A percentile compares a stretch with the other conserved stretches of the same genome.
These are phyloP conservation scores for Solanum hybrid DNA, from an alignment of 305 asterid species.

Conservation along the genomic window DNA sequence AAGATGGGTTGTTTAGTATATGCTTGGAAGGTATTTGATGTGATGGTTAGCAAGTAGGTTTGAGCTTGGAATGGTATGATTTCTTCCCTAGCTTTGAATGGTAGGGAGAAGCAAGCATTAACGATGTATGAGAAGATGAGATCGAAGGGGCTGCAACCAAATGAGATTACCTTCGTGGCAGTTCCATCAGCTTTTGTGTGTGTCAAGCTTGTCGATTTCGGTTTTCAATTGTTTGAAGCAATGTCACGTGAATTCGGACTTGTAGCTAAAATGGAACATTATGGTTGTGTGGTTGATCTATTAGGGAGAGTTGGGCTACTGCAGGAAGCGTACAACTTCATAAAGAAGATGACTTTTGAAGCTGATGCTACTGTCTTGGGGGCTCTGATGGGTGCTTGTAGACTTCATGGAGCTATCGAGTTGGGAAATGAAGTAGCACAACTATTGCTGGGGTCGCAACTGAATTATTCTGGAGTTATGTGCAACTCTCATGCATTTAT, in stretches of 20 bases:
- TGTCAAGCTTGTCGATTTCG: conserved; percentile 38
- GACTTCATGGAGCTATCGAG: conserved; percentile 56
- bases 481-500: conserved; percentile 54
- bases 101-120: background rate
- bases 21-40: conserved; percentile 34
- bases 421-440: conserved; percentile 60
- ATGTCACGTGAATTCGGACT: conserved; percentile 35
- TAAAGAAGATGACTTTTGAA: background rate
- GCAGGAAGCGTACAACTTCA: conserved; percentile 29
- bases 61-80: conserved; percentile 92
- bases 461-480: conserved; percentile 1
- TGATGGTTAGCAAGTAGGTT: conserved; percentile 36
- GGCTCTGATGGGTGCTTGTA: conserved; percentile 28
- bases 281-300: conserved; percentile 74
- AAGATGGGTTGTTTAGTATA: conserved; percentile 50
- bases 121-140: background rate
- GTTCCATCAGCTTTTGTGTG: conserved; percentile 65
- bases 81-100: conserved; percentile 41
- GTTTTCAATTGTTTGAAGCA: conserved; percentile 49
- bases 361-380: background rate
- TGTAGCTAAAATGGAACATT: conserved; percentile 70
- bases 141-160: conserved; percentile 22
- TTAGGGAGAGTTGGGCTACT: conserved; percentile 67
- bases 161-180: conserved; percentile 62
- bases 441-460: background rate